These are phyloP conservation scores for Nicotiana attenuata DNA, from an alignment of 257 asterid genomes.

Conservation along the genomic window DNA sequence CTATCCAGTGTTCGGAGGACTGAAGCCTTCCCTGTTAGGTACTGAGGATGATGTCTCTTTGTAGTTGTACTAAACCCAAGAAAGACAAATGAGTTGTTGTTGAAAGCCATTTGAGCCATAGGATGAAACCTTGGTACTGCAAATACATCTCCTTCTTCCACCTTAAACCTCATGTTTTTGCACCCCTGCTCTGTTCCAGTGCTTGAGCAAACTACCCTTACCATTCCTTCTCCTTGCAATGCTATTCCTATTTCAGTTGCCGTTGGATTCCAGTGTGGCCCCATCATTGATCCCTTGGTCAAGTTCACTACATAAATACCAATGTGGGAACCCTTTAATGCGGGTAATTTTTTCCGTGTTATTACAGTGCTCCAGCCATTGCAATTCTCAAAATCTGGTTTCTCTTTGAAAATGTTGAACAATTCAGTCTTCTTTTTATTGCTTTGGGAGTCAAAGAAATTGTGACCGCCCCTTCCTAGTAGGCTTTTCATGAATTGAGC, in stretches of 20 bases:
- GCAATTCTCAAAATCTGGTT: conserved; percentile 66
- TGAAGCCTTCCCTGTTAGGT: conserved; percentile 61
- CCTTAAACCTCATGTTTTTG: conserved; percentile 38
- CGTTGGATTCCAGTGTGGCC: conserved; percentile 91
- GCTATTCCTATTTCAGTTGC: conserved; percentile 63
- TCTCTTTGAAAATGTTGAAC: conserved; percentile 54
- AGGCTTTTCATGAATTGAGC: conserved; percentile 25
- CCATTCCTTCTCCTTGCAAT: conserved; percentile 63
- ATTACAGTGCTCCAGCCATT: conserved; percentile 88
- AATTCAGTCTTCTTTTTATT: conserved; percentile 25
- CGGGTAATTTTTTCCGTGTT: conserved; percentile 40
- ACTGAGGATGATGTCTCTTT: conserved; percentile 62
- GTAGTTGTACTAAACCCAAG: conserved; percentile 56
- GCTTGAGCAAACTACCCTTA: conserved; percentile 50
- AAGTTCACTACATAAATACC: conserved; percentile 85
- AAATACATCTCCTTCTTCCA: conserved; percentile 65
- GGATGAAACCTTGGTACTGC: conserved; percentile 66
- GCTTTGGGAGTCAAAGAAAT: conserved; percentile 36
- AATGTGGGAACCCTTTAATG: conserved; percentile 34
- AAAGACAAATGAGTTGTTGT: conserved; percentile 61
- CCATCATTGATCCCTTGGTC: conserved; percentile 91
- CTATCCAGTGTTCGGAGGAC: conserved; percentile 48
- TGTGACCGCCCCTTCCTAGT: conserved; percentile 23
- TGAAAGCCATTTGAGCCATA: conserved; percentile 83
- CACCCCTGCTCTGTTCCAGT: conserved; percentile 24